Evolutionary conservation across 139 green algal species (phyloP).

Genomic region (Zygnema cylindricum): DNA sequence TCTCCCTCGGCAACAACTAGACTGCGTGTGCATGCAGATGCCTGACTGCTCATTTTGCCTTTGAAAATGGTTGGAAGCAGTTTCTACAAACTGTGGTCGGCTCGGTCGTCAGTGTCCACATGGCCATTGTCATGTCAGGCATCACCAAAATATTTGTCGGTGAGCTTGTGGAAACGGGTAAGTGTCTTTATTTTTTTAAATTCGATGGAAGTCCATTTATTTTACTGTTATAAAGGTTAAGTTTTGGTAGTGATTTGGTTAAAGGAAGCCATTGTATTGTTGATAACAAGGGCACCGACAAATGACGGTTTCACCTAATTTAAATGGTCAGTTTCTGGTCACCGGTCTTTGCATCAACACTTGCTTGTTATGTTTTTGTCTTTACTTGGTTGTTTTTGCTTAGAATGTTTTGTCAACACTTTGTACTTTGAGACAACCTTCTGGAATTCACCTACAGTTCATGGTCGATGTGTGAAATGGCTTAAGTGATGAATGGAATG

Average conservation of each 20-base stretch:
- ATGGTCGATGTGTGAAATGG: background rate
- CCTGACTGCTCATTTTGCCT: background rate
- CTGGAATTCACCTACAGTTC: background rate
- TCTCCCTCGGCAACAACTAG: too few species aligned
- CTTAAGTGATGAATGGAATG: background rate
- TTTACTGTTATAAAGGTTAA: too few species aligned
- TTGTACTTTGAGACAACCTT: background rate
- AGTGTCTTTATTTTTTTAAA: too few species aligned
- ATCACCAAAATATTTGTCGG: constrained; percentile 64
- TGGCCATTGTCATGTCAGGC: constrained; percentile 63
- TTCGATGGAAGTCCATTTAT: too few species aligned
- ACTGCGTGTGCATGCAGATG: background rate
- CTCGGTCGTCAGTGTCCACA: constrained; percentile 19
- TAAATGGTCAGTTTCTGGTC: too few species aligned
- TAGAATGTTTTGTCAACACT: background rate
- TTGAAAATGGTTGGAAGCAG: too few species aligned
- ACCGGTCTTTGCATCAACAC: too few species aligned
- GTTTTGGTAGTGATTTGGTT: too few species aligned
- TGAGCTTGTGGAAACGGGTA: constrained; percentile 61
- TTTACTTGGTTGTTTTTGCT: background rate
- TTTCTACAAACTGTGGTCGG: constrained; percentile 53
- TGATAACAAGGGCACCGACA: too few species aligned
- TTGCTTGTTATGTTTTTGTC: too few species aligned
- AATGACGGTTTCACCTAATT: too few species aligned
- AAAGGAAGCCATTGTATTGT: too few species aligned